These are phyloP conservation scores for Gonium pectorale DNA, from an alignment of 139 green algal species.

Conservation along the genomic window DNA sequence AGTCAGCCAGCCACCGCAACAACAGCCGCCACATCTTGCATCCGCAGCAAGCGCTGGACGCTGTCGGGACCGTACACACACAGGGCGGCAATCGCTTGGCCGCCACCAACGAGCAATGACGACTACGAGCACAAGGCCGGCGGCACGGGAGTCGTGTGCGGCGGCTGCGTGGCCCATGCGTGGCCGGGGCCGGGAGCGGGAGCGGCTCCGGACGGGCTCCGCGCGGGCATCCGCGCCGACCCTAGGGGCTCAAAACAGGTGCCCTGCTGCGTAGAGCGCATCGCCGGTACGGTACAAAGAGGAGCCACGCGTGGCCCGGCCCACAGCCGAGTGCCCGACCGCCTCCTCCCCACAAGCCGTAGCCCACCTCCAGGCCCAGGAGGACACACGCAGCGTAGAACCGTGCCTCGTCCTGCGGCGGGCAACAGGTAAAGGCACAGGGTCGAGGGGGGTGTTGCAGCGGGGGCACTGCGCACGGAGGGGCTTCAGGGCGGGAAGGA, in stretches of 20 bases:
- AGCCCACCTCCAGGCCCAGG: slow-evolving; percentile 80
- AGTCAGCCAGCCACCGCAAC: no score
- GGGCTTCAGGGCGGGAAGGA: not conserved
- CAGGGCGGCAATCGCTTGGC: no score
- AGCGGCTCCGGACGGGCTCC: not conserved
- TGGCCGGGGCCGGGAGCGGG: no score
- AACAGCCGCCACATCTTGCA: no score
- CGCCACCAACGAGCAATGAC: no score
- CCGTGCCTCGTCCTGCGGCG: slow-evolving; percentile 82
- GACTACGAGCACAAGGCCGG: no score
- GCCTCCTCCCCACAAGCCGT: not conserved
- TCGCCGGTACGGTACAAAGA: no score
- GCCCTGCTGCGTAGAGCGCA: not conserved
- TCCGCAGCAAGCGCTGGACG: no score
- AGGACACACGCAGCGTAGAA: slow-evolving; percentile 92
- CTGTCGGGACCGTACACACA: no score
- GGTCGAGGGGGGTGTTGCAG: not conserved
- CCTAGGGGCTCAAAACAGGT: not conserved
- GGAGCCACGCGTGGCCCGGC: not conserved
- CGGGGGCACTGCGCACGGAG: not conserved
- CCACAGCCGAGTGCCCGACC: not conserved
- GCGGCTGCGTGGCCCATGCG: no score
- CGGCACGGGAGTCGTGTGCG: no score
- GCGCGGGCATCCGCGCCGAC: not conserved
- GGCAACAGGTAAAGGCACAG: not conserved